Base-by-base conservation (phyloP, 192 early-diverging fungal species). In the Backusella tuberculispora region DNA sequence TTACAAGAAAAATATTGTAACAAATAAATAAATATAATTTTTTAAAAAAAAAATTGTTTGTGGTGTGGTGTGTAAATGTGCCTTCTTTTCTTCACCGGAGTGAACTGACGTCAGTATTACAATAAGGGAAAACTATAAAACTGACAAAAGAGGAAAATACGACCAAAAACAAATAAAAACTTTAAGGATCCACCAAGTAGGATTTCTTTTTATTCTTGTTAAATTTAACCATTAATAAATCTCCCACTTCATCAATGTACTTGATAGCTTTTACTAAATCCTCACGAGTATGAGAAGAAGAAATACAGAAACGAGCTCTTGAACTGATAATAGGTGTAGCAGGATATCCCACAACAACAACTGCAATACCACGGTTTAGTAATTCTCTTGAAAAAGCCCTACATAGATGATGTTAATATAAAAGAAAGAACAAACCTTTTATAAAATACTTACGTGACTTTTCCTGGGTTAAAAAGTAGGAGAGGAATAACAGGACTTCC, bases 331-430 rank as follows among this genome's bases (percentile, higher is more conserved):
- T 97, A 19, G 98, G 96, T 10, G 98, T 99, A 17, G 97, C 98
- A 5, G 97, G 98, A 81, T 97, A 96, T 53, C 94, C 96, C 2
- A 99, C 98, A 3, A 99, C 98, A 21, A 97, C 96, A 9, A 98
- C 95, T 17, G 96, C 95, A 72, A 99, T 92, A 68, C 93, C 93
- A 56, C 96, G 88, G 74, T 91, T 87, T 44, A 98, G 88, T 72
- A 91, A 88, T 82, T 97, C 96, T 46, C 97, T 89, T 50, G 95
- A 97, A 79, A 99, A 99, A 37, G 97, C 98, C 38, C 83, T 85
- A 29, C 44, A 42, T 46, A 26, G 21, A 46, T 17, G 9, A 17
- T 34, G 12, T 21, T 26, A 37, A 40, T 7, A 8, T 19, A 50
- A 56, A n/a, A 53, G 17, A 53, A 53, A 8, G 17, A 50, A 0